These are phyloP conservation scores for Typha latifolia DNA, from an alignment of 176 grass and related monocot species.

Conservation along the genomic window DNA sequence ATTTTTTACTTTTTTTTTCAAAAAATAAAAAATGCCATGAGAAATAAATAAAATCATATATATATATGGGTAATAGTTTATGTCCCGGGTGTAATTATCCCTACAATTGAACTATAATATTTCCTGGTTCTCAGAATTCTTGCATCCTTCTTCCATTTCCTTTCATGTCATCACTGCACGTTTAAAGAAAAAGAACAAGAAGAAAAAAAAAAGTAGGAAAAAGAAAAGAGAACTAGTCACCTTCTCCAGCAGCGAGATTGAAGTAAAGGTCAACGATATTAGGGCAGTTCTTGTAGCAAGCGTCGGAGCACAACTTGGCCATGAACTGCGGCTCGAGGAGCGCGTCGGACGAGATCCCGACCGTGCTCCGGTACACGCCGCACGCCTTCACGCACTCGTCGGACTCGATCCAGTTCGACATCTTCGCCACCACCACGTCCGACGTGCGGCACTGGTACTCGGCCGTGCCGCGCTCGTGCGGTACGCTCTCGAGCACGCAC, in stretches of 20 bases:
- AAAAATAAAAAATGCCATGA: too few relatives aligned
- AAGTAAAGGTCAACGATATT: slow-evolving; percentile 56
- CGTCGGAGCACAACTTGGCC: slow-evolving; percentile 39
- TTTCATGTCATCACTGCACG: too few relatives aligned
- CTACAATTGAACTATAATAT: too few relatives aligned
- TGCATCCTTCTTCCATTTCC: too few relatives aligned
- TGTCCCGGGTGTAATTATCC: too few relatives aligned
- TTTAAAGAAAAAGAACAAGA: too few relatives aligned
- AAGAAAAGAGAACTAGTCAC: not conserved
- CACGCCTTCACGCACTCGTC: slow-evolving; percentile 38
- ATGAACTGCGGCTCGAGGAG: slow-evolving; percentile 24
- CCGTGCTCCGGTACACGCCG: slow-evolving; percentile 29
- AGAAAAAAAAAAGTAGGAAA: too few relatives aligned
- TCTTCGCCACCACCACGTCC: slow-evolving; percentile 18
- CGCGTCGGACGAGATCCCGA: slow-evolving; percentile 34
- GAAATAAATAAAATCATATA: too few relatives aligned
- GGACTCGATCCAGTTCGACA: slow-evolving; percentile 42
- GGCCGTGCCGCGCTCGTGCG: not conserved
- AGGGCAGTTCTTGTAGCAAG: slow-evolving; percentile 35
- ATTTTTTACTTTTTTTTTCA: too few relatives aligned
- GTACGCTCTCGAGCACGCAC: slow-evolving; percentile 50
- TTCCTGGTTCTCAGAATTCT: too few relatives aligned
- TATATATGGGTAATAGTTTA: too few relatives aligned
- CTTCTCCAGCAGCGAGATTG: slow-evolving; percentile 47
- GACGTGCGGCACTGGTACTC: slow-evolving; percentile 36